Percentiles rank a stretch among this genome's conserved stretches.
These are phyloP conservation scores for Pseudogymnoascus sp. DNA, from an alignment of 2,329 filamentous ascomycete genomes.

Conservation along the genomic window DNA sequence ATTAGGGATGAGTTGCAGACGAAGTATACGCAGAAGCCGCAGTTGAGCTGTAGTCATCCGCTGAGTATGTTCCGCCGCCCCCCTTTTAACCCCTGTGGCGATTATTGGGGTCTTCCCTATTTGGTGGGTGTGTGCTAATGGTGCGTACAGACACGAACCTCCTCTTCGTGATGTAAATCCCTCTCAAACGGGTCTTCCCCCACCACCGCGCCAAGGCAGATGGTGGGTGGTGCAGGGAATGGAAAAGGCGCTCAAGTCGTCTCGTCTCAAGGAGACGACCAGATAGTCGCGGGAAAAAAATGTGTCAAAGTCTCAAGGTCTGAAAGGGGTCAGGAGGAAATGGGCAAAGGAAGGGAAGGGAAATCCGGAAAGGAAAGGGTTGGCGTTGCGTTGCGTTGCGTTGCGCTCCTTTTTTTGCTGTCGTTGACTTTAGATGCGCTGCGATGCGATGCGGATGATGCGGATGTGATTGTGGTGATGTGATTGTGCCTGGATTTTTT, in stretches of 20 bases:
- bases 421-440: no score
- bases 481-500: no score
- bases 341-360: not conserved
- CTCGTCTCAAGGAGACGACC: not conserved
- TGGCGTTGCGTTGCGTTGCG: not conserved
- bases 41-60: conserved; percentile 92
- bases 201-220: not conserved
- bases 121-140: conserved; percentile 14
- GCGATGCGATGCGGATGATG: not conserved
- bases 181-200: not conserved
- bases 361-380: not conserved
- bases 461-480: no score
- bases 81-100: no score
- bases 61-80: conserved; percentile 52
- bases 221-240: not conserved
- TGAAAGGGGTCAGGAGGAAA: not conserved
- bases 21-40: conserved; percentile 91
- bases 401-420: not conserved
- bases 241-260: not conserved
- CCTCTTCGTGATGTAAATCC: conserved; percentile 50
- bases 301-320: not conserved
- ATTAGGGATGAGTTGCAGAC: conserved; percentile 80
- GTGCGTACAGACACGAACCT: conserved; percentile 47
- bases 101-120: not conserved
- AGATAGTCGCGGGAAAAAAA: not conserved